Evolutionary conservation across 371 early-diverging fungal genomes (phyloP).

Genomic region (Phascolomyces articulosus): DNA sequence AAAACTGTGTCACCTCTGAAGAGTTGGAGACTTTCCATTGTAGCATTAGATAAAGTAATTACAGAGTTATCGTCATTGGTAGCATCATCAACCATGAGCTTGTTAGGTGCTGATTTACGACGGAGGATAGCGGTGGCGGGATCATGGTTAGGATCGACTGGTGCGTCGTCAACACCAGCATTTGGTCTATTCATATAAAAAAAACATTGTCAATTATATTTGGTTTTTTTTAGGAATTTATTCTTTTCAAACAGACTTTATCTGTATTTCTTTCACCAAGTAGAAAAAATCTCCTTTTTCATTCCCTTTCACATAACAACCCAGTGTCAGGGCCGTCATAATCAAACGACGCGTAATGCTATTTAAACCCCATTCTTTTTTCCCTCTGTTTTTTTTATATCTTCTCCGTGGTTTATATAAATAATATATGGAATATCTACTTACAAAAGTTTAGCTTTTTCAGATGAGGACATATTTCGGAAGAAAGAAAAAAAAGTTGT

Average conservation of each 20-base stretch:
- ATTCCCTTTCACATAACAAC: too few relatives aligned
- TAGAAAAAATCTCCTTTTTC: too few relatives aligned
- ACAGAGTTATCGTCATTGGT: slow-evolving; percentile 97
- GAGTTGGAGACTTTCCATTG: slow-evolving; percentile 91
- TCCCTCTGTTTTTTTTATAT: neutral
- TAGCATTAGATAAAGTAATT: slow-evolving; percentile 85
- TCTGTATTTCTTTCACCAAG: too few relatives aligned
- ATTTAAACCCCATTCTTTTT: too few relatives aligned
- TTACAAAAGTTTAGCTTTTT: slow-evolving; percentile 26
- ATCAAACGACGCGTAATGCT: too few relatives aligned
- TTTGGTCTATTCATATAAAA: slow-evolving; percentile 34
- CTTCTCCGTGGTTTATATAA: too few relatives aligned
- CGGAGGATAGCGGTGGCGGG: slow-evolving; percentile 94
- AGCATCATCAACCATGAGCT: slow-evolving; percentile 97
- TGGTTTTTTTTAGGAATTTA: neutral
- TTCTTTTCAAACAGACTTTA: too few relatives aligned
- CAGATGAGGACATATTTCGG: slow-evolving; percentile 21
- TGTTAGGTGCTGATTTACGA: slow-evolving; percentile 94
- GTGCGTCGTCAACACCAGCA: slow-evolving; percentile 42
- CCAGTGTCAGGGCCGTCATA: too few relatives aligned
- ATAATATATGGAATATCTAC: slow-evolving; percentile 12
- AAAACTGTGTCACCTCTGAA: slow-evolving; percentile 96
- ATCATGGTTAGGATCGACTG: slow-evolving; percentile 72
- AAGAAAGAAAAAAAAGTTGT: slow-evolving; percentile 6
- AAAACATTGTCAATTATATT: neutral